Evolutionary conservation across 2,329 filamentous ascomycete genomes (phyloP).

Genomic region (Aotearoamyces nothofagi): DNA sequence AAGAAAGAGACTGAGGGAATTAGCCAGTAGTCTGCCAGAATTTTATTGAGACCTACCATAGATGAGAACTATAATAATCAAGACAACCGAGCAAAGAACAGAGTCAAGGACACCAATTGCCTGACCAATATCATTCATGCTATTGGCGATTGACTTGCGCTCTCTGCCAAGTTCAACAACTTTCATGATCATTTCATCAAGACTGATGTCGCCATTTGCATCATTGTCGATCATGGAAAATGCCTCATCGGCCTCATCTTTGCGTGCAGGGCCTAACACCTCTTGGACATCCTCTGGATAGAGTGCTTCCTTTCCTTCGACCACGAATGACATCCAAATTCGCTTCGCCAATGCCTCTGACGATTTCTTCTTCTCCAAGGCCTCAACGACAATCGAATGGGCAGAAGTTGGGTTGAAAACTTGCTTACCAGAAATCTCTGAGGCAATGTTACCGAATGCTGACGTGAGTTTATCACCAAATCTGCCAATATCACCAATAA

Average conservation of each 20-base stretch:
- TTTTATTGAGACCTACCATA: constrained; percentile 43
- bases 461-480: constrained; percentile 89
- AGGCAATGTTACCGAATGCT: constrained; percentile 82
- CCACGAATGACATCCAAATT: constrained; percentile 96
- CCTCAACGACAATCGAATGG: constrained; percentile 79
- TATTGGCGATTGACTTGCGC: constrained; percentile 75
- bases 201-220: constrained; percentile 81
- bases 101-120: constrained; percentile 84
- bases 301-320: constrained; percentile 72
- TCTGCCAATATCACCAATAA: constrained; percentile 61
- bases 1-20: constrained; percentile 59
- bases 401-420: constrained; percentile 87
- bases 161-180: constrained; percentile 72
- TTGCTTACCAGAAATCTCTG: constrained; percentile 89
- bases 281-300: constrained; percentile 72
- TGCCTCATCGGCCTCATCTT: constrained; percentile 69
- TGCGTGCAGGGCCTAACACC: constrained; percentile 64
- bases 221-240: constrained; percentile 74
- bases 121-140: constrained; percentile 95
- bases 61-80: constrained; percentile 69
- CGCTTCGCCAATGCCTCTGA: constrained; percentile 87
- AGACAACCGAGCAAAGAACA: constrained; percentile 66
- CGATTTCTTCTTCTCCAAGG: constrained; percentile 68
- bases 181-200: constrained; percentile 85
- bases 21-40: neutral